Conservation (phyloP, 2,329 filamentous ascomycete genomes). For the Ophiocordyceps australis region DNA sequence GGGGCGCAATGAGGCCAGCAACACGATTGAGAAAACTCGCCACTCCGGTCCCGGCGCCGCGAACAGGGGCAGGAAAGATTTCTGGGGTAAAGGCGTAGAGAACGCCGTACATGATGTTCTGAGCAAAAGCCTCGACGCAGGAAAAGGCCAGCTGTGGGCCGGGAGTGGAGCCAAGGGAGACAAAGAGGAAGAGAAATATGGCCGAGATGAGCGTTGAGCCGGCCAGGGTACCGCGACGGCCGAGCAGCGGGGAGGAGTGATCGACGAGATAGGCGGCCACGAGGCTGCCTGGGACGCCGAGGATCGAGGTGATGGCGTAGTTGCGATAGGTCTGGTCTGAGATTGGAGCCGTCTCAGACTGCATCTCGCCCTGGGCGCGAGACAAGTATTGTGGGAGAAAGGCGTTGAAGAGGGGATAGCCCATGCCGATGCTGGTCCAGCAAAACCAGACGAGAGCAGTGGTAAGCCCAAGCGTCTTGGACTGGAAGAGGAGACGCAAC, state of each 20-base stretch:
- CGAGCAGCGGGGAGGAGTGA: slow-evolving; percentile 39
- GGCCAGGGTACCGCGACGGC: slow-evolving; percentile 56
- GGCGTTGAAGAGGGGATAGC: slow-evolving; percentile 75
- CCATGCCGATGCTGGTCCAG: slow-evolving; percentile 73
- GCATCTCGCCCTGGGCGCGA: slow-evolving; percentile 24
- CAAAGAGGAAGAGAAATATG: slow-evolving; percentile 51
- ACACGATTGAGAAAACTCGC: slow-evolving; percentile 53
- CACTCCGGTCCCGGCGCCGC: slow-evolving; percentile 56
- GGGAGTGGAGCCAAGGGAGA: slow-evolving; percentile 36
- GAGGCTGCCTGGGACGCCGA: slow-evolving; percentile 60
- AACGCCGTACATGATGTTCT: slow-evolving; percentile 64
- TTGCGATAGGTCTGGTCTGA: slow-evolving; percentile 49
- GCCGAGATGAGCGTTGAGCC: slow-evolving; percentile 49
- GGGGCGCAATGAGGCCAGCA: slow-evolving; percentile 48
- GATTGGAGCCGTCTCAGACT: slow-evolving; percentile 16
- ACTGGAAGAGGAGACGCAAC: slow-evolving; percentile 46
- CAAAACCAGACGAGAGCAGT: slow-evolving; percentile 53
- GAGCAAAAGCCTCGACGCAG: slow-evolving; percentile 51
- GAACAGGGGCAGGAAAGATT: slow-evolving; percentile 53
- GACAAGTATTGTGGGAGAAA: slow-evolving; percentile 79
- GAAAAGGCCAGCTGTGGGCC: slow-evolving; percentile 44
- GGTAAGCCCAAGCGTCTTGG: slow-evolving; percentile 28
- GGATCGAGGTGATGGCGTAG: slow-evolving; percentile 63
- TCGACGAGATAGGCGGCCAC: slow-evolving; percentile 58
- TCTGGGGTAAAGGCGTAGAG: slow-evolving; percentile 64